Percentiles rank a stretch among this genome's conserved stretches.
Evolutionary conservation across 2,329 filamentous ascomycete species (phyloP).

Genomic region (Blastomyces emzantsi): DNA sequence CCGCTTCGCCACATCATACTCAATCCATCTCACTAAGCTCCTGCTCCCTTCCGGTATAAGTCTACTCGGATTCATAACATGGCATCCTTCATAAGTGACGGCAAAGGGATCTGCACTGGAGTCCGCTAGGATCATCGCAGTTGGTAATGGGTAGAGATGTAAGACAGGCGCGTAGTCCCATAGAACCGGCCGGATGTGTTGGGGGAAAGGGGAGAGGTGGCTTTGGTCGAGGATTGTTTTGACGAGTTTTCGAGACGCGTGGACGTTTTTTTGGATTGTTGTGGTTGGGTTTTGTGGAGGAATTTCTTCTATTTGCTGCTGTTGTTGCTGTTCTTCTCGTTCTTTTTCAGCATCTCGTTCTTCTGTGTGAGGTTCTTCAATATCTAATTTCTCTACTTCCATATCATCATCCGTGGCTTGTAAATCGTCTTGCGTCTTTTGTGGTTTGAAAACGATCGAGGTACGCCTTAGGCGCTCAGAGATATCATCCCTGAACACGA

Average conservation of each 20-base stretch:
- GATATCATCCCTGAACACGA: conserved; percentile 80
- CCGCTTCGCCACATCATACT: conserved; percentile 63
- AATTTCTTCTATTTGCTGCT: not conserved
- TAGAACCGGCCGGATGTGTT: conserved; percentile 68
- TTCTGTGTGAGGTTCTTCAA: not conserved
- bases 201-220: conserved; percentile 75
- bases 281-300: not conserved
- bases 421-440: conserved; percentile 18
- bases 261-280: conserved; percentile 20
- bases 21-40: conserved; percentile 70
- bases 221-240: conserved; percentile 90
- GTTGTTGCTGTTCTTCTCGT: not conserved
- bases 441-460: conserved; percentile 58
- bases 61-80: conserved; percentile 85
- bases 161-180: conserved; percentile 78
- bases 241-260: conserved; percentile 64
- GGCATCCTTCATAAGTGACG: conserved; percentile 88
- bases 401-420: not conserved
- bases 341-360: not conserved
- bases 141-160: conserved; percentile 81
- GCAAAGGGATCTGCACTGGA: conserved; percentile 72
- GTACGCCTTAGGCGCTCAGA: conserved; percentile 67
- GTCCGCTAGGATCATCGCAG: conserved; percentile 73
- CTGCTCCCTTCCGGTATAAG: conserved; percentile 61
- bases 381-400: not conserved